These are phyloP conservation scores for Catharanthus roseus DNA, from an alignment of 257 asterid species.

Conservation along the genomic window DNA sequence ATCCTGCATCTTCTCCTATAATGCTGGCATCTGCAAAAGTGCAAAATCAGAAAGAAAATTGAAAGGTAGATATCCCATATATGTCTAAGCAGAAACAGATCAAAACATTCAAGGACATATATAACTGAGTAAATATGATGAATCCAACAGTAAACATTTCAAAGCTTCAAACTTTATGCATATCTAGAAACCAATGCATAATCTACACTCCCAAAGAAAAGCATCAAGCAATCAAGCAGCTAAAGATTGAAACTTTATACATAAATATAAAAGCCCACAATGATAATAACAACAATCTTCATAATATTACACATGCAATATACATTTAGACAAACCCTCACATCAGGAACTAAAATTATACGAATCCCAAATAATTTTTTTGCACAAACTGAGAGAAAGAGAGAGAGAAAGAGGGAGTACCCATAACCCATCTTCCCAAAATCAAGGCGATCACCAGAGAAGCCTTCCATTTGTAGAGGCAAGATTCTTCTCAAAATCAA, in stretches of 20 bases:
- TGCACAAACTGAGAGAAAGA: constrained; percentile 2
- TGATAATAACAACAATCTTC: not conserved
- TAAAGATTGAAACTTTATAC: constrained; percentile 16
- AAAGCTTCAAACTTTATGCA: constrained; percentile 19
- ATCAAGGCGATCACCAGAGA: constrained; percentile 69
- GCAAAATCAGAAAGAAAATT: not conserved
- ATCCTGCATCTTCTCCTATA: constrained; percentile 47
- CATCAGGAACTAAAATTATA: not conserved
- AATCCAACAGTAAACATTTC: not conserved
- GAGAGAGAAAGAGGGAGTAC: constrained; percentile 27
- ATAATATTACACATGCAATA: constrained; percentile 6
- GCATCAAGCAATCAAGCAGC: constrained; percentile 3
- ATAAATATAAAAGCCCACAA: not conserved
- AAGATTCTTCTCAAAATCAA: constrained; percentile 11
- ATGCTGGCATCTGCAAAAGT: constrained; percentile 33
- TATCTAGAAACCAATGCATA: constrained; percentile 1
- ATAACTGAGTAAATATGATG: not conserved
- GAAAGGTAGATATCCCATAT: not conserved
- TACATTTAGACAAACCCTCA: not conserved
- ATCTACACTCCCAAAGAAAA: not conserved
- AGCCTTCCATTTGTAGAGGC: constrained; percentile 58
- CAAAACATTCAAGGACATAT: not conserved
- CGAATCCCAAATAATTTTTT: not conserved
- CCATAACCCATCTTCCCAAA: constrained; percentile 99
- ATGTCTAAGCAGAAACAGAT: constrained; percentile 4